Evolutionary conservation across 257 asterid species (phyloP).

Genomic region (Petunia axillaris): DNA sequence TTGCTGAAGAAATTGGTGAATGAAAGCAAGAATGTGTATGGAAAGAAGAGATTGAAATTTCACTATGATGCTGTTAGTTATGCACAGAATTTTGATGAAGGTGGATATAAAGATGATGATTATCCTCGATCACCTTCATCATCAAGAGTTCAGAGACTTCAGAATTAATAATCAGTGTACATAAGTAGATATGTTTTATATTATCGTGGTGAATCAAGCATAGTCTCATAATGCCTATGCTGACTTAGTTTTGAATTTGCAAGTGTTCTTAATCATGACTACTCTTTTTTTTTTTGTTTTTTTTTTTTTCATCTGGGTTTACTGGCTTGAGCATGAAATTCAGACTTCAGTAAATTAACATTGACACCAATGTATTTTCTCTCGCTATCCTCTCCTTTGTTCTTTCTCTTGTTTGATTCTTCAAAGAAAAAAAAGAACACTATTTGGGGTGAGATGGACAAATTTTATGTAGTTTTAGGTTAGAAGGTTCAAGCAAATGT

Average conservation of each 20-base stretch:
- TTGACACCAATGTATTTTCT: background rate
- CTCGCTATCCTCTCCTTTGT: background rate
- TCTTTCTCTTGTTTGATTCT: background rate
- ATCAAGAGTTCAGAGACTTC: conserved; percentile 34
- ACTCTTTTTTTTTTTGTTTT: background rate
- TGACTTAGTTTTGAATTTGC: background rate
- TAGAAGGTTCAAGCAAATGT: too few species aligned
- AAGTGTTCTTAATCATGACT: background rate
- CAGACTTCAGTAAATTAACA: background rate
- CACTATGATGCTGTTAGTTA: conserved; percentile 88
- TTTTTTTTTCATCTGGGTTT: background rate
- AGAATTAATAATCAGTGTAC: conserved; percentile 29
- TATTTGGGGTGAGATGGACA: background rate
- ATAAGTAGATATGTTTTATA: conserved; percentile 5
- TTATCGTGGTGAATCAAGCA: background rate
- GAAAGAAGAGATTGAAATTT: conserved; percentile 49
- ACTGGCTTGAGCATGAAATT: background rate
- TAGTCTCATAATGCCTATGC: background rate
- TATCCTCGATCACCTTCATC: conserved; percentile 28
- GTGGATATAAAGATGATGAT: conserved; percentile 53
- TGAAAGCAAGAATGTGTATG: conserved; percentile 60
- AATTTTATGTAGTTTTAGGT: background rate
- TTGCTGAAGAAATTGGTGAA: conserved; percentile 58
- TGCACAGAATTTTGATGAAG: conserved; percentile 82
- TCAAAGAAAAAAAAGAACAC: background rate